A percentile compares a stretch with the other conserved stretches of the same genome.
These are phyloP conservation scores for Baorangia bicolor DNA, from an alignment of 768 basidiomycete species.

Conservation along the genomic window DNA sequence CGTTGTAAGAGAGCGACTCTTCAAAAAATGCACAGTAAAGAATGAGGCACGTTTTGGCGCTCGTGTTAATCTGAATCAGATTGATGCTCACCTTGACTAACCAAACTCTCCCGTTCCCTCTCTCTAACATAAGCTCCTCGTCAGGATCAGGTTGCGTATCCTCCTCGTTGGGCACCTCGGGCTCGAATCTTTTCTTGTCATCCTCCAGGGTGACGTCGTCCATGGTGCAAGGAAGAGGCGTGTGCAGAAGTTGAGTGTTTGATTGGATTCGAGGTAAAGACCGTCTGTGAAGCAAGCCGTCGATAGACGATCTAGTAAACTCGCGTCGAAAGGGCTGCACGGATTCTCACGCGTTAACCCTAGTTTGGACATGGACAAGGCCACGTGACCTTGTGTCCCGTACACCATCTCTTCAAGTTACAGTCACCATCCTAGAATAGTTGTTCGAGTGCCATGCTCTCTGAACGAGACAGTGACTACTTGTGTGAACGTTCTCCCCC, in stretches of 20 bases:
- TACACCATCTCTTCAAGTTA: no score
- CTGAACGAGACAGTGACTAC: neutral
- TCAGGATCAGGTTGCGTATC: conserved; percentile 76
- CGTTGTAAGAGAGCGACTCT: neutral
- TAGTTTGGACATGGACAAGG: no score
- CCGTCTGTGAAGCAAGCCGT: no score
- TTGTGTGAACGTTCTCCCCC: neutral
- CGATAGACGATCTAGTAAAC: no score
- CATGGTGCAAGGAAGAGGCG: conserved; percentile 24
- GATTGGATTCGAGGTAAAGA: no score
- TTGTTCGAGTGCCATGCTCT: neutral
- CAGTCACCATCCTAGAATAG: neutral
- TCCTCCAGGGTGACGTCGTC: conserved; percentile 45
- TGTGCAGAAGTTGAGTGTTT: no score
- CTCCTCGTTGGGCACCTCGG: conserved; percentile 51
- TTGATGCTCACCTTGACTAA: conserved; percentile 69
- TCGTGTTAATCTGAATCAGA: neutral
- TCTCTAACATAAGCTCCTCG: conserved; percentile 76
- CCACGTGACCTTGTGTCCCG: no score
- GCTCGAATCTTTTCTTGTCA: conserved; percentile 73
- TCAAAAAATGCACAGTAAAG: neutral
- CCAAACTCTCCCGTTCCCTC: conserved; percentile 77
- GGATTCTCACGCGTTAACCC: no score
- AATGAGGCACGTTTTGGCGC: neutral
- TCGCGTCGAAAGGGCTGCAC: no score